Evolutionary conservation across 2,329 filamentous ascomycete genomes (phyloP), one percentile per base, ranked within the genome.

Genomic region (Trichoderma atrobrunneum): DNA sequence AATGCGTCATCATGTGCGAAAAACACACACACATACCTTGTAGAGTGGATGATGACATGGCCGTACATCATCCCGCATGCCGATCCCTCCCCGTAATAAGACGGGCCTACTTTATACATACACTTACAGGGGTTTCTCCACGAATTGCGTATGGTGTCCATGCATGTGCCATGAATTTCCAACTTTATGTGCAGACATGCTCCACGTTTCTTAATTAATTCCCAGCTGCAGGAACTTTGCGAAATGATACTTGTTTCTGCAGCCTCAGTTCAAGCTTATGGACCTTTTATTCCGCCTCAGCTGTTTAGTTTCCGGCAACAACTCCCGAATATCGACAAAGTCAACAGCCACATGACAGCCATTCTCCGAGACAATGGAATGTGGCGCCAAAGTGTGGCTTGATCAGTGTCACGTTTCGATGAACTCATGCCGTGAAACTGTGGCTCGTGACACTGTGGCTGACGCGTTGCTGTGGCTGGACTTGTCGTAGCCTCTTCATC

Each of bases 1-100:
- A 32, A 48, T 69, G 66, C 66, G 66, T 69, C 66, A 69, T 69
- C 65, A 43, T 69, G 66, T 61, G 66, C 56, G 54, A 24, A 61
- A 43, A 30, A 30, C 26, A 11, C 18, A 39, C 24, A 56, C 28
- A 34, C 21, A 5, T 26, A 12, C 18, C 34, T 26, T 14, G n/a
- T 7, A 16, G 24, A 36, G n/a, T 10, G 24, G 24, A 36, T 36
- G 34, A 68, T 59, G 65, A 61, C 66, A 69, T 32, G 39, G 26
- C 21, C 34, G n/a, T 56, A 67, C 64, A 67, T 67, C 36, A 60
- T 69, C 54, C 28, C 28, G 26, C 36, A 51, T 51, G 66, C 39
- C 66, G 66, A 69, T 69, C 66, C 7, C 24, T 51, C 36, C 66
- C 57, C 39, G 54, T 24, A 68, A 43, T 60, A 43, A 32, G 26